Base-by-base conservation (phyloP, 768 basidiomycete genomes). In the Leccinum variicolor region DNA sequence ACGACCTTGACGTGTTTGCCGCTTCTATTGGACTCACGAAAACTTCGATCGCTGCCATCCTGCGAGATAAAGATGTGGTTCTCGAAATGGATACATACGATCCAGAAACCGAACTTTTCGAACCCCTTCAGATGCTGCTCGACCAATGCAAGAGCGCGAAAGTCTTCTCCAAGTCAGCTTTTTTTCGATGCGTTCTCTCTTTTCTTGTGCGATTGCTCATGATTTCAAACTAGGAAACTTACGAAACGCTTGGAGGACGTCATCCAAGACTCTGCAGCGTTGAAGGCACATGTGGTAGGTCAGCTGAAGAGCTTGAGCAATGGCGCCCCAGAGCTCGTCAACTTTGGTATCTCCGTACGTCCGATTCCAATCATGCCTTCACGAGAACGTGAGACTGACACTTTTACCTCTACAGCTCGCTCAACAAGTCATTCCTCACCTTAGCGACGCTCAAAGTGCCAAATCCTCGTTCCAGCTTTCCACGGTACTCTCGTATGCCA, bases 1-100 rank as follows among this genome's bases (percentile, higher is more conserved):
- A 85, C 62, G 97, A 99, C 71, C 79, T 98, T 8, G 96, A 99
- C 69, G 90, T 91, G 72, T 94, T 98, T 71, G 84, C 92, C 19
- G 94, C 94, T 9, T 92, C 94, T 2, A 84, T 98, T 48, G 92
- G 92, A 2, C 81, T 96, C 58, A 86, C 90, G 41, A 92, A 94
- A 78, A 95, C 94, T 5, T 87, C 89, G 3, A 83, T 98, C 14
- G 76, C 83, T n/a, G 75, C 78, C 0, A 78, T 92, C 28, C 66
- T 90, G 31, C 80, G 84, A 58, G 96, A 98, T 64, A 85, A 89
- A 53, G 96, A 97, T 58, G 79, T 89, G 26, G 74, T 77, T 9
- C 68, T 89, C 34, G 91, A 95, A 23, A 76, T 88, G 70, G 90
- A 86, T 19, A 89, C 86, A 28, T 81, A 87, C 45, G 82, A 92